These are phyloP conservation scores for Solanum okadae DNA, from an alignment of 257 asterid species.

Conservation along the genomic window DNA sequence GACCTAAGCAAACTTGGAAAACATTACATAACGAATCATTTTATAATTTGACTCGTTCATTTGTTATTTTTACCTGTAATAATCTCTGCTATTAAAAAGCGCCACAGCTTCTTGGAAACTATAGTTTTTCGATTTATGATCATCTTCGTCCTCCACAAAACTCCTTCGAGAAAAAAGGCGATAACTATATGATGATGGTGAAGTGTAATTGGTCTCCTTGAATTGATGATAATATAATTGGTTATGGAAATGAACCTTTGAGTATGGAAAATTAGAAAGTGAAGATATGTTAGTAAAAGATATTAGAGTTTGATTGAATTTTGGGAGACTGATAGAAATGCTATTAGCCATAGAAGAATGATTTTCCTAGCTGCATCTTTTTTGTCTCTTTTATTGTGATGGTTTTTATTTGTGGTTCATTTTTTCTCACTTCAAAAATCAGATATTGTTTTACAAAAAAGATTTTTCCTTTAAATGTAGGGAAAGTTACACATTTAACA, in stretches of 20 bases:
- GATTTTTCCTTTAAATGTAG: background rate
- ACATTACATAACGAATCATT: background rate
- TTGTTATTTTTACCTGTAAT: slow-evolving; percentile 27
- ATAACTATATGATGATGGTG: slow-evolving; percentile 18
- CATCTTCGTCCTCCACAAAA: slow-evolving; percentile 30
- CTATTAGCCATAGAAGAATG: background rate
- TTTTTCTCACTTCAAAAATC: background rate
- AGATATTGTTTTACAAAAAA: background rate
- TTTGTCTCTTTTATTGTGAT: background rate
- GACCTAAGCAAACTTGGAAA: background rate
- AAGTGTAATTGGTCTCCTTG: background rate
- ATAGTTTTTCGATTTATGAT: background rate
- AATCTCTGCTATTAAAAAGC: slow-evolving; percentile 59
- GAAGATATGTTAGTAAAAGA: background rate
- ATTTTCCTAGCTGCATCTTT: background rate
- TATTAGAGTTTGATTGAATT: background rate
- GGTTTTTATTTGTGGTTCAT: background rate
- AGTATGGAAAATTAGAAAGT: background rate
- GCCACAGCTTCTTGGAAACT: slow-evolving; percentile 61
- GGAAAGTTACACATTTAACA: background rate
- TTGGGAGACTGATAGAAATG: background rate
- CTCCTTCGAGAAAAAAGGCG: slow-evolving; percentile 44
- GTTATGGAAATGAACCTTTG: background rate
- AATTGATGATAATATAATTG: background rate
- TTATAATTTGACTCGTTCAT: background rate